Base-by-base conservation (phyloP, 352 stramenopile species). In the Phytophthora foliorum region DNA sequence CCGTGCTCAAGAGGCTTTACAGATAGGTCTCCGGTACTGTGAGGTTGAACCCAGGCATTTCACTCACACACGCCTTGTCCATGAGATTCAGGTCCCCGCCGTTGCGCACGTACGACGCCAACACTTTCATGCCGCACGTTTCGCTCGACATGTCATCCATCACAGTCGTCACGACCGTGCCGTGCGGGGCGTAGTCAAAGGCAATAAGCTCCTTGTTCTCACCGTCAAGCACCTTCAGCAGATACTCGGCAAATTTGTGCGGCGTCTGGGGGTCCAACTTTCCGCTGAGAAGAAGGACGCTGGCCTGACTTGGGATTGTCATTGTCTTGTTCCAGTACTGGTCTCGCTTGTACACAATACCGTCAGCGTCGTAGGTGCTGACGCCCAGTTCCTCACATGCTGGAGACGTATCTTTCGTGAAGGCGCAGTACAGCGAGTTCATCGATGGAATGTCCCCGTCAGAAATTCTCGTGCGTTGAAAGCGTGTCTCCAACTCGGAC, bases 311-410 rank as follows among this genome's bases (percentile, higher is more conserved):
- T 9, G 78, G 73, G 45, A 86, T 82, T n/a, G 50, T 68, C 9
- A 70, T 76, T 0, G 65, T 63, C 11, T 73, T 53, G 72, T 87
- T 85, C 69, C 70, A 88, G 66, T 85, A 86, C 53, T 76, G 57
- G 54, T 88, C 80, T 7, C 69, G 75, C 31, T 77, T 57, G 68
- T 89, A 89, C 10, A 67, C 22, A 27, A 87, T 69, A 0, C 54
- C 34, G 14, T 11, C 36, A 2, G 44, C 45, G 1, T 48, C 41
- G 57, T 78, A 78, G 14, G 45, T 57, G 3, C 24, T 53, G 3
- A 69, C 24, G 7, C 32, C 31, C 24, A 57, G 34, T 16, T 56
- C 22, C 3, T 63, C 17, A 34, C 78, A 88, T 3, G 59, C 29
- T 10, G 58, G 8, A 24, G 72, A 80, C 0, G 68, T 56, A 2